Base-by-base conservation (phyloP, 1,284 basidiomycete genomes). In the Cryptococcus jaspeensis region DNA sequence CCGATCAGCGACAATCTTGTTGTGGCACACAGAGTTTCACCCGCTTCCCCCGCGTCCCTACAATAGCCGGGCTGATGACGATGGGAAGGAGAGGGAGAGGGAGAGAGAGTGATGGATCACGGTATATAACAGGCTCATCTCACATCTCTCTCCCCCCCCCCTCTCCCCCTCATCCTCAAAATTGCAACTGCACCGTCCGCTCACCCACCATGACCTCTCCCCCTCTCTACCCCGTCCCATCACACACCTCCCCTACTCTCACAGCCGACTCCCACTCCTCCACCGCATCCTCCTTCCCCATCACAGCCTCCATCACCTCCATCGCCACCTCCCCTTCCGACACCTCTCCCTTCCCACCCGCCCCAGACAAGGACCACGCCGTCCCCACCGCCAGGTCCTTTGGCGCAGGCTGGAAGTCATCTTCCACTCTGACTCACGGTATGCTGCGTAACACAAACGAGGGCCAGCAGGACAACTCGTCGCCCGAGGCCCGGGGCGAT, bases 371-470 rank as follows among this genome's bases (percentile, higher is more conserved):
- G 25, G 18, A 11, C 12, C 36, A 38, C 16, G 18, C 18, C 18
- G 46, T 32, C 25, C 4, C 51, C 20, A 54, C 52, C 20, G 56
- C 59, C 22, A 52, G 52, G 22, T 20, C 52, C 8, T 61, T 61
- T 50, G 59, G 59, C 20, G 59, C 55, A 16, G 59, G 59, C 18
- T 61, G 59, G 59, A 58, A 58, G 32, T 61, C 59, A 16, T 52
- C 59, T 16, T 48, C 53, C 7, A 38, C 50, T 5, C 13, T 12
- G 40, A 38, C 39, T n/a, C 28, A 18, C 25, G 12, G 22, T 35
- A 7, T 41, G 25, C 18, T 9, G 13, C 28, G 2, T 16, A 20
- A 18, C 37, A 9, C 38, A 3, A 35, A 35, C 36, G 13, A 22
- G 8, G 15, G 16, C 18, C 15, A 22, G 15, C 20, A 20, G 16